phyloP scores from a whole-genome alignment of 371 early-diverging fungal genomes.

The Mortierella polycephala region DNA sequence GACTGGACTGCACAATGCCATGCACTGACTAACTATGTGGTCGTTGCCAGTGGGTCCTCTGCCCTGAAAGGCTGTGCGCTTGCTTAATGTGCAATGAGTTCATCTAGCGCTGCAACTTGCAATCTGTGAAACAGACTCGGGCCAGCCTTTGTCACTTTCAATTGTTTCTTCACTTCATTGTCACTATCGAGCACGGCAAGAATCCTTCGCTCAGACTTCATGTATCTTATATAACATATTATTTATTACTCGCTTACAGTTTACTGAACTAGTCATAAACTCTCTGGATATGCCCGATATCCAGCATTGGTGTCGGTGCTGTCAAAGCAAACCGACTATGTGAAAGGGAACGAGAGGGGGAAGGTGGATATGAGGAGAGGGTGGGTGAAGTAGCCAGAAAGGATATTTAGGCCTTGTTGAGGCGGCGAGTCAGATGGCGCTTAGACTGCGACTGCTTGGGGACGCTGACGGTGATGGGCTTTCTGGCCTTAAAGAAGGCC shows the following conservation, averaged over 20 bases:
- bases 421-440: slow-evolving; percentile 28
- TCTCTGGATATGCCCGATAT: slow-evolving; percentile 7
- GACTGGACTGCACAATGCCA: too few relatives aligned
- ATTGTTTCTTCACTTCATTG: too few relatives aligned
- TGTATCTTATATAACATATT: neutral
- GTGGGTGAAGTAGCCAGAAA: neutral
- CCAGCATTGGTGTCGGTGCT: slow-evolving; percentile 2
- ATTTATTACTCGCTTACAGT: too few relatives aligned
- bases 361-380: neutral
- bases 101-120: too few relatives aligned
- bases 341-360: neutral
- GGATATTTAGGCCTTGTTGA: neutral
- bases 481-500: slow-evolving; percentile 37
- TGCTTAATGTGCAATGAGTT: too few relatives aligned
- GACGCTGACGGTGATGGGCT: slow-evolving; percentile 38
- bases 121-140: too few relatives aligned
- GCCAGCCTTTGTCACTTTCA: too few relatives aligned
- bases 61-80: too few relatives aligned
- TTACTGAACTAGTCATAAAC: neutral
- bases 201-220: too few relatives aligned
- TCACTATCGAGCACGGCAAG: too few relatives aligned
- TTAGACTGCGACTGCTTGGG: slow-evolving; percentile 14
- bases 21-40: too few relatives aligned
- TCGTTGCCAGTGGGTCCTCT: too few relatives aligned
- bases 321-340: slow-evolving; percentile 18